Conservation (phyloP, 768 basidiomycete genomes). For the Kwoniella dendrophila region DNA sequence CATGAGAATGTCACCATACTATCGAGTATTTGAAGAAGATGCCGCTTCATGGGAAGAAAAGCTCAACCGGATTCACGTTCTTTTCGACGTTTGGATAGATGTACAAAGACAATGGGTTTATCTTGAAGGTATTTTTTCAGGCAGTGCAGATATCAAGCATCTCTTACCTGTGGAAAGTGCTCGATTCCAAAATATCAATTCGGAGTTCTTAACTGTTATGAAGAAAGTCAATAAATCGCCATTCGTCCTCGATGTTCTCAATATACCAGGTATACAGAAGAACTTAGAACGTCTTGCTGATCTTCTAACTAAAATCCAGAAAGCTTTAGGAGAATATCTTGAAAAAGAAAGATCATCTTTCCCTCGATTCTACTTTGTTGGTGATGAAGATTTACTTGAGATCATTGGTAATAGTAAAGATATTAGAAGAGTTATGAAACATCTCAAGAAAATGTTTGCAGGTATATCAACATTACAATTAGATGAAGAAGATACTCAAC, state of each 20-base stretch:
- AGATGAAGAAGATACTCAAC: slow-evolving; percentile 73
- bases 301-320: slow-evolving; percentile 95
- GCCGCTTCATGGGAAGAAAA: slow-evolving; percentile 94
- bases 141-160: slow-evolving; percentile 98
- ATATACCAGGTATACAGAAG: slow-evolving; percentile 94
- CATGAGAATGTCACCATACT: slow-evolving; percentile 98
- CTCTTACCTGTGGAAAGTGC: slow-evolving; percentile 94
- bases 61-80: slow-evolving; percentile 90
- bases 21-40: slow-evolving; percentile 67
- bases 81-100: slow-evolving; percentile 99
- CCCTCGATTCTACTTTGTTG: slow-evolving; percentile 99
- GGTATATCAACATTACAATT: slow-evolving; percentile 86
- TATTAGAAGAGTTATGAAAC: slow-evolving; percentile 96
- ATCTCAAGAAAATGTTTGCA: slow-evolving; percentile 99
- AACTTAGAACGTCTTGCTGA: slow-evolving; percentile 95
- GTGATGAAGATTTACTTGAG: slow-evolving; percentile 96
- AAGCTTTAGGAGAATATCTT: slow-evolving; percentile 96
- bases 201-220: slow-evolving; percentile 97
- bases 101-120: slow-evolving; percentile 99
- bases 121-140: slow-evolving; percentile 98
- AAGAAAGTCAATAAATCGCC: slow-evolving; percentile 99
- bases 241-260: slow-evolving; percentile 94
- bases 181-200: slow-evolving; percentile 98
- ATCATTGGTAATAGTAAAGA: slow-evolving; percentile 99
- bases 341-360: slow-evolving; percentile 96